Conservation (phyloP, 225 moss, liverwort and hornwort genomes). For the Pseudoscleropodium purum region DNA sequence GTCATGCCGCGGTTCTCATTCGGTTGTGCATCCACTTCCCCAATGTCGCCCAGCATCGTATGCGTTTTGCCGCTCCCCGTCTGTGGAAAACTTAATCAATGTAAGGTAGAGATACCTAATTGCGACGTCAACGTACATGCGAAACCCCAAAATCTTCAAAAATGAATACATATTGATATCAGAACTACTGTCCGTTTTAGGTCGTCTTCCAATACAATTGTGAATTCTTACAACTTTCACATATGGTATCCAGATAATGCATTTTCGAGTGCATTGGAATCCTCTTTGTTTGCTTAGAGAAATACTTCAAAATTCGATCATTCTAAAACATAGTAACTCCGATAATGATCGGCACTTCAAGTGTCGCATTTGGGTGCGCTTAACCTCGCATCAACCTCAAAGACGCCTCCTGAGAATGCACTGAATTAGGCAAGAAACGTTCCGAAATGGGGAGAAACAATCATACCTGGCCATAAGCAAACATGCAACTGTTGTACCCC, state of each 20-base stretch:
- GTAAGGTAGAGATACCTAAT: neutral
- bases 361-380: neutral
- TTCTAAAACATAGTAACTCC: neutral
- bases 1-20: conserved; percentile 55
- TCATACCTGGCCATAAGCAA: conserved; percentile 78
- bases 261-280: neutral
- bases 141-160: neutral
- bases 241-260: neutral
- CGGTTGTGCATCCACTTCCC: conserved; percentile 18
- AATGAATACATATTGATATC: neutral
- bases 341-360: neutral
- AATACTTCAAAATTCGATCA: neutral
- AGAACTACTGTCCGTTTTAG: neutral
- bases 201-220: neutral
- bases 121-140: neutral
- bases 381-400: neutral
- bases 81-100: neutral
- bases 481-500: conserved; percentile 97
- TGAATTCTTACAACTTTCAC: neutral
- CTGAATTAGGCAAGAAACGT: neutral
- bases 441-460: neutral
- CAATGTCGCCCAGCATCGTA: conserved; percentile 54
- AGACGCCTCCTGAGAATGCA: neutral
- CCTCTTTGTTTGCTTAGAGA: neutral
- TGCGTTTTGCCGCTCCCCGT: conserved; percentile 64